These are phyloP conservation scores for Wallacemonas sp. DNA, from an alignment of 208 protist species.

Conservation along the genomic window DNA sequence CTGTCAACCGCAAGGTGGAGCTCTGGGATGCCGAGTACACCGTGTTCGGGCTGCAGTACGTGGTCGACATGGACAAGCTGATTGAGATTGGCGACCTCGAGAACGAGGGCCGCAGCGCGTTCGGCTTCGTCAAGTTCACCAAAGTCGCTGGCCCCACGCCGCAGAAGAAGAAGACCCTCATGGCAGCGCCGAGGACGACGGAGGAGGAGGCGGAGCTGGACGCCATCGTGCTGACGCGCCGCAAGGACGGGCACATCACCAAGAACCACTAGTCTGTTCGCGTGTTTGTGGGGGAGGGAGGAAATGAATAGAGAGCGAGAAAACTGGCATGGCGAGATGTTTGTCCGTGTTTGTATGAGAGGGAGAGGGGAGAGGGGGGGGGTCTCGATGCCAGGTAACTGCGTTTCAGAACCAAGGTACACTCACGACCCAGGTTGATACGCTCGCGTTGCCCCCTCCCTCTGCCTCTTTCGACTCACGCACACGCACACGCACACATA, in stretches of 20 bases:
- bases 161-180: slow-evolving; percentile 40
- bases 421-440: no score
- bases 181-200: slow-evolving; percentile 39
- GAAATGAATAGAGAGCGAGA: no score
- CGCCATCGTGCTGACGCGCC: slow-evolving; percentile 3
- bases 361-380: no score
- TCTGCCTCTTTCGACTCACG: no score
- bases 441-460: no score
- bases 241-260: slow-evolving; percentile 7
- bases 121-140: slow-evolving; percentile 73
- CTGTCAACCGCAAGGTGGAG: slow-evolving; percentile 60
- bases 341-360: no score
- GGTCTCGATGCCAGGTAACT: no score
- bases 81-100: slow-evolving; percentile 80
- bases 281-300: no score
- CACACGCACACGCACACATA: no score
- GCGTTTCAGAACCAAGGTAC: no score
- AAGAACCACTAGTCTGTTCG: no score
- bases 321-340: no score
- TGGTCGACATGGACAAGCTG: slow-evolving; percentile 55
- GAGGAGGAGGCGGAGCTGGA: slow-evolving; percentile 55
- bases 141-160: slow-evolving; percentile 19
- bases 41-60: slow-evolving; percentile 72
- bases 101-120: slow-evolving; percentile 72
- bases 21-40: slow-evolving; percentile 84